phyloP scores from a whole-genome alignment of 805 yeast genomes.

The Myxozyma udenii region DNA sequence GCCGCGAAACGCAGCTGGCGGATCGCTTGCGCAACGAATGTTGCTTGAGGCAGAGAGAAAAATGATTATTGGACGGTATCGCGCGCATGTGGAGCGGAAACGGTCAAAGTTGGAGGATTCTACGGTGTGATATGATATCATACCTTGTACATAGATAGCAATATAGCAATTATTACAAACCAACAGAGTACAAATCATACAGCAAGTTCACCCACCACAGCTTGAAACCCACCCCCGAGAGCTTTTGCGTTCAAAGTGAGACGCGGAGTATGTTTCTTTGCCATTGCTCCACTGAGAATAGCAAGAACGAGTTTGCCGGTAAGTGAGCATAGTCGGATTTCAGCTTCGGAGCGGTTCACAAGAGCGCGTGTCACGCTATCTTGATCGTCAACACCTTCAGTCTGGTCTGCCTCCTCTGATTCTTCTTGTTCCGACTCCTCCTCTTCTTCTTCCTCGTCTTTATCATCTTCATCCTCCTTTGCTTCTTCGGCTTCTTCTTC shows the following conservation, averaged over 20 bases:
- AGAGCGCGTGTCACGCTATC: conserved; percentile 2
- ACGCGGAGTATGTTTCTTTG: conserved; percentile 3
- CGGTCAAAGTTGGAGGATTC: not conserved
- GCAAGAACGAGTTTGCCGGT: conserved; percentile 23
- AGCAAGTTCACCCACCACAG: conserved; percentile 15
- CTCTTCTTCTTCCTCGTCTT: conserved; percentile 3
- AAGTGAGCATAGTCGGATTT: conserved; percentile 19
- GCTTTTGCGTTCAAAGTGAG: conserved; percentile 8
- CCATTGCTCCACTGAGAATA: conserved; percentile 10
- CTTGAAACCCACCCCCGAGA: conserved; percentile 18
- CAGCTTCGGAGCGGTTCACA: conserved; percentile 6
- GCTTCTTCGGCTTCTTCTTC: conserved; percentile 4
- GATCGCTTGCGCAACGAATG: conserved; percentile 41
- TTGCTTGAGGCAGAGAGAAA: conserved; percentile 42
- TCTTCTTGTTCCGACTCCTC: conserved; percentile 8
- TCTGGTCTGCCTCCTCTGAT: conserved; percentile 1
- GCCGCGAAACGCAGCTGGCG: conserved; percentile 40
- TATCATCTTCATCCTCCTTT: not conserved
- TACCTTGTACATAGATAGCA: not conserved
- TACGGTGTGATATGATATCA: not conserved
- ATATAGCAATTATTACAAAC: not conserved
- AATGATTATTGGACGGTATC: conserved; percentile 39
- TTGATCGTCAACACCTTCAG: conserved; percentile 16
- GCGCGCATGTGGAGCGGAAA: conserved; percentile 33
- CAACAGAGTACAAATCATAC: not conserved